Conservation (phyloP, 176 grass and related monocot genomes). For the Puya raimondii region DNA sequence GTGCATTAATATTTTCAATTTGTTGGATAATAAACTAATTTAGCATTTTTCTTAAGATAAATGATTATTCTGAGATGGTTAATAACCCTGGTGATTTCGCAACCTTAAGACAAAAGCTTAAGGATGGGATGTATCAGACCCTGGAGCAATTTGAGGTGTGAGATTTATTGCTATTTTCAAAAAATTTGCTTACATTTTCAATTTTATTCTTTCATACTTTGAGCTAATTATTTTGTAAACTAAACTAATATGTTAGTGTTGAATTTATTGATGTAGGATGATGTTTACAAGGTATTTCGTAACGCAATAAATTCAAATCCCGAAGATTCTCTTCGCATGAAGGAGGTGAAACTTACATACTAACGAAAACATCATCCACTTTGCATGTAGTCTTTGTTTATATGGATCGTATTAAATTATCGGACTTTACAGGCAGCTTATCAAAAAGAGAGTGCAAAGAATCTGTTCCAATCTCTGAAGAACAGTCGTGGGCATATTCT, state of each 20-base stretch:
- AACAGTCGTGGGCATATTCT: conserved; percentile 32
- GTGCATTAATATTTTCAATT: conserved; percentile 2
- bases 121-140: conserved; percentile 52
- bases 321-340: conserved; percentile 37
- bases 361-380: no score
- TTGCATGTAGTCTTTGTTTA: neutral
- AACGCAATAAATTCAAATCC: conserved; percentile 51
- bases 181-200: neutral
- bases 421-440: conserved; percentile 28
- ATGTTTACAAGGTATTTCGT: conserved; percentile 54
- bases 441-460: conserved; percentile 34
- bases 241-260: neutral
- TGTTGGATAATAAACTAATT: neutral
- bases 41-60: conserved; percentile 18
- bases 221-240: neutral
- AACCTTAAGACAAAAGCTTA: conserved; percentile 56
- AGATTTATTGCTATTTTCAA: no score
- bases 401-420: neutral
- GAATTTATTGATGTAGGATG: conserved; percentile 27
- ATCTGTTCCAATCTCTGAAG: conserved; percentile 48
- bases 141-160: conserved; percentile 52
- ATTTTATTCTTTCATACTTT: neutral
- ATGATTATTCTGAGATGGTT: conserved; percentile 41
- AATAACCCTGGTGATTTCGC: conserved; percentile 52
- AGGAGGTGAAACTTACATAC: conserved; percentile 25